phyloP scores from a whole-genome alignment of 1,284 basidiomycete species.

The Irpex sp. region DNA sequence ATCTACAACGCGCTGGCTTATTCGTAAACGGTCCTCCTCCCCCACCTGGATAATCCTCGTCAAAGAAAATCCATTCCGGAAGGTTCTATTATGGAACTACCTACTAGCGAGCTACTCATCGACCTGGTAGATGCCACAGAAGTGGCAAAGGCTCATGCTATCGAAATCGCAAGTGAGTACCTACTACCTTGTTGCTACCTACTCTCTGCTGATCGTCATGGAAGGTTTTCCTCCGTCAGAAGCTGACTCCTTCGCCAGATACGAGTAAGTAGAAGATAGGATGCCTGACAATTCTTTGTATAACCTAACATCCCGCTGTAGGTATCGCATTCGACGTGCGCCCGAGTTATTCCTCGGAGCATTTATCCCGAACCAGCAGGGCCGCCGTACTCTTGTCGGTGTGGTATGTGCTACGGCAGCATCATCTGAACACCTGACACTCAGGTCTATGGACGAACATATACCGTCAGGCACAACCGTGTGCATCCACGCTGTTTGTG shows the following conservation, averaged over 20 bases:
- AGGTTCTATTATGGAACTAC: no score
- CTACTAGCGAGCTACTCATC: no score
- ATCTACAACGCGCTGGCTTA: no score
- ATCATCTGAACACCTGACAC: constrained; percentile 45
- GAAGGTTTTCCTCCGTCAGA: not conserved
- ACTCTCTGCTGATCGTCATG: not conserved
- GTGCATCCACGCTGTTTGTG: constrained; percentile 45
- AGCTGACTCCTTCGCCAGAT: not conserved
- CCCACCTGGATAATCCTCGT: no score
- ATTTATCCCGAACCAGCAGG: not conserved
- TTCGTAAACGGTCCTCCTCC: no score
- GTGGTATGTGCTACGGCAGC: constrained; percentile 67
- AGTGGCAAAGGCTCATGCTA: not conserved
- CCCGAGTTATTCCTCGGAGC: no score
- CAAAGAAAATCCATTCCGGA: no score
- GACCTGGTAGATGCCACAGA: no score
- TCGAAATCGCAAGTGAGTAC: not conserved
- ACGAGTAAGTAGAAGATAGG: not conserved
- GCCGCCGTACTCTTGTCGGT: constrained; percentile 48
- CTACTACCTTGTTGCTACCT: not conserved
- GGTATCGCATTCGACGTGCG: no score
- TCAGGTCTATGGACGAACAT: constrained; percentile 63
- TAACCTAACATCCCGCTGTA: no score
- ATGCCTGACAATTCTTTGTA: no score
- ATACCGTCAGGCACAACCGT: constrained; percentile 48